Evolutionary conservation across 2,329 filamentous ascomycete genomes (phyloP), one percentile per base, ranked within the genome.

Genomic region (Calonectria hawksworthii): DNA sequence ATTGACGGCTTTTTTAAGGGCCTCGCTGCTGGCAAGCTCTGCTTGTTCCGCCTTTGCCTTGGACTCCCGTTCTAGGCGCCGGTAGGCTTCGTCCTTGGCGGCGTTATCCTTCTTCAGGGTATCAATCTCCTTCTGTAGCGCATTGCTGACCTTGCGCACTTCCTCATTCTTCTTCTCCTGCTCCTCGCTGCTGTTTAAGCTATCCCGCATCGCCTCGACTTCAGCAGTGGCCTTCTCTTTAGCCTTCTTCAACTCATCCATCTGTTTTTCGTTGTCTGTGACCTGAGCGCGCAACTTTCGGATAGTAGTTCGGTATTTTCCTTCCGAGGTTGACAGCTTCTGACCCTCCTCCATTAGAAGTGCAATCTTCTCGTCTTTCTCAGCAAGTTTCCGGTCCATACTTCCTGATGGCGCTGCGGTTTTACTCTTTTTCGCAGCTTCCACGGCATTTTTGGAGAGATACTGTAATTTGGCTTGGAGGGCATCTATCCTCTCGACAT

Each of bases 341-440:
- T 97, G 94, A 0, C 98, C 97, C 86, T 99, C 97, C 79, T 98
- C 94, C 89, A 99, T 94, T 16, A 99, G 87, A 61, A 96, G 87
- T 3, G 96, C 95, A 80, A 99, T 98, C 83, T 95, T 95, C 80
- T 96, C 93, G 80, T 99, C 96, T 82, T 96, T 98, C 81, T 98
- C 96, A 1, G 95, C 94, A 18, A 99, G 84, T 82, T 94, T 96
- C 83, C 93, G 95, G 77, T 98, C 94, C 2, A 89, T 72, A 71
- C 93, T 94, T 8, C 94, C 94, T 0, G 91, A 83, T 2, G 90
- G 87, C 0, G 94, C 92, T 30, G 89, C 87, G n/a, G 89, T 86
- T 3, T 92, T 92, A 9, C 92, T 90, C 78, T 92, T 91, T 81
- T 93, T 94, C 1, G 97, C 95, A 0, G 93, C 89, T 38, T 96